Evolutionary conservation across 2,329 filamentous ascomycete species (phyloP).

Genomic region (Ascomycota sp.): DNA sequence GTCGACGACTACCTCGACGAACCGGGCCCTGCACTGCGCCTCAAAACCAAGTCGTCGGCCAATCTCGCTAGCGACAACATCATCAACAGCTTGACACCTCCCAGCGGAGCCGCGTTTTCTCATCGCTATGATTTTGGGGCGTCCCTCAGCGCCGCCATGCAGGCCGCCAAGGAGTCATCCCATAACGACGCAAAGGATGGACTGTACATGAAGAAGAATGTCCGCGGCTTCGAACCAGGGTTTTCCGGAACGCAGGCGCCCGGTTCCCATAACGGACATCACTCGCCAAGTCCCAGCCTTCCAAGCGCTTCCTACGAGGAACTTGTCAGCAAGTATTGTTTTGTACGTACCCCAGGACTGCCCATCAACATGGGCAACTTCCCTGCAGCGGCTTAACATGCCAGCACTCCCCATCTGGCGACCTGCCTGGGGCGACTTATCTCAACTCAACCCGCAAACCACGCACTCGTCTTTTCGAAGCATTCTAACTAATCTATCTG

Average conservation of each 20-base stretch:
- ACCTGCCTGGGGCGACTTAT: no score
- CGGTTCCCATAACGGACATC: slow-evolving; percentile 17
- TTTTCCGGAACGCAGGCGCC: slow-evolving; percentile 6
- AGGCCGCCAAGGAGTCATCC: slow-evolving; percentile 43
- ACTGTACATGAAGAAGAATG: slow-evolving; percentile 31
- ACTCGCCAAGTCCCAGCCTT: slow-evolving; percentile 34
- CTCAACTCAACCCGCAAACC: no score
- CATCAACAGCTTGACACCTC: slow-evolving; percentile 25
- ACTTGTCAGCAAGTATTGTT: slow-evolving; percentile 96
- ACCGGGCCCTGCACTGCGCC: slow-evolving; percentile 35
- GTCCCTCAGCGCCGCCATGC: slow-evolving; percentile 67
- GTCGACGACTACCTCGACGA: slow-evolving; percentile 43
- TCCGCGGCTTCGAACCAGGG: slow-evolving; percentile 8
- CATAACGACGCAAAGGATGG: slow-evolving; percentile 38
- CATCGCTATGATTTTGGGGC: slow-evolving; percentile 90
- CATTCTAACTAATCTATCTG: slow-evolving; percentile 16
- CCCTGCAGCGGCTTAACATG: slow-evolving; percentile 3
- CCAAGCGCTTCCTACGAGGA: slow-evolving; percentile 86
- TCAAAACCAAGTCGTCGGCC: slow-evolving; percentile 45
- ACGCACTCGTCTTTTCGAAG: no score
- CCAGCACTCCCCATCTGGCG: slow-evolving; percentile 1
- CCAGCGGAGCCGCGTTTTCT: slow-evolving; percentile 55
- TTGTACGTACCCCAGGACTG: slow-evolving; percentile 55
- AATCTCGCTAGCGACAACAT: slow-evolving; percentile 42
- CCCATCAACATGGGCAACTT: slow-evolving; percentile 8